phyloP scores from a whole-genome alignment of 2,329 filamentous ascomycete genomes.

The Emergomyces africanus region DNA sequence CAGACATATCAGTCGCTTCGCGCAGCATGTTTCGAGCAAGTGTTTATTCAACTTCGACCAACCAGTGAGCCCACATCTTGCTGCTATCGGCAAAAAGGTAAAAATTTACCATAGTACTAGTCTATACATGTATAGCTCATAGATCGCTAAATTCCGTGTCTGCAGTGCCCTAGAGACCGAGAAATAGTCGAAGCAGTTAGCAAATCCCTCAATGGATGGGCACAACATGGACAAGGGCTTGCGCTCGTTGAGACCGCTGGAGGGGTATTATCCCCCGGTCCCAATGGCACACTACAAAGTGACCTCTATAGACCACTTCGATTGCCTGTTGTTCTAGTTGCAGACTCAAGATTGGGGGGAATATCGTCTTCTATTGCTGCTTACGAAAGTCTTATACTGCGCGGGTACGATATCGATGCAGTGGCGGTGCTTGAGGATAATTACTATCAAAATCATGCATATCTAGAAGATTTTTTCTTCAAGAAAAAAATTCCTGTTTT shows the following conservation, averaged over 20 bases:
- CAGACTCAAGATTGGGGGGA: slow-evolving; percentile 62
- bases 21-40: slow-evolving; percentile 43
- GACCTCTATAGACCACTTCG: slow-evolving; percentile 64
- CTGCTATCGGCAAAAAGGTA: slow-evolving; percentile 43
- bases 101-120: slow-evolving; percentile 2
- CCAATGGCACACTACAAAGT: slow-evolving; percentile 62
- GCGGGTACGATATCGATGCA: slow-evolving; percentile 63
- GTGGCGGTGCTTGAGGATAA: slow-evolving; percentile 57
- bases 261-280: slow-evolving; percentile 66
- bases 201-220: slow-evolving; percentile 24
- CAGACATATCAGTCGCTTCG: slow-evolving; percentile 52
- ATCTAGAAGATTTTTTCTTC: slow-evolving; percentile 56
- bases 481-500: slow-evolving; percentile 43
- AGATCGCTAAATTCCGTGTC: not conserved
- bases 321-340: slow-evolving; percentile 61
- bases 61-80: slow-evolving; percentile 66
- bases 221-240: slow-evolving; percentile 7
- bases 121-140: not conserved
- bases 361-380: slow-evolving; percentile 71
- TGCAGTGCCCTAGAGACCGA: slow-evolving; percentile 39
- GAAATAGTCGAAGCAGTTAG: slow-evolving; percentile 40
- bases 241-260: slow-evolving; percentile 60
- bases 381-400: slow-evolving; percentile 62
- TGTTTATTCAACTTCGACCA: slow-evolving; percentile 60
- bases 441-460: slow-evolving; percentile 54